Conservation (phyloP, 495 filamentous ascomycete genomes). For the Rostrohypoxylon terebratum region DNA sequence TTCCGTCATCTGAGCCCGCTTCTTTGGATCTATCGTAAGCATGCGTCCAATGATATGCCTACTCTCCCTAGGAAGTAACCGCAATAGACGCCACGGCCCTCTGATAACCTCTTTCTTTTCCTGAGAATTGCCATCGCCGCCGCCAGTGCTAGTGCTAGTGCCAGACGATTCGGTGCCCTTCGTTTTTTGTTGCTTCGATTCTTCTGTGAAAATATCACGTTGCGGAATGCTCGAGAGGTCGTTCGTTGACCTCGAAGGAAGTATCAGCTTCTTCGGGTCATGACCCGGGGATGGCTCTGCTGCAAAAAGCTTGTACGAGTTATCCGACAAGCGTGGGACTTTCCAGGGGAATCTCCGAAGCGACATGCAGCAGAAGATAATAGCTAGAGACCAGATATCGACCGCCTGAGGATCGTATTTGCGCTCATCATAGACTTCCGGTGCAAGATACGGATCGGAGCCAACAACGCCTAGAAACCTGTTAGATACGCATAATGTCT, state of each 20-base stretch:
- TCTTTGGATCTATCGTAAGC: constrained; percentile 88
- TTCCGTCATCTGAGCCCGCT: constrained; percentile 84
- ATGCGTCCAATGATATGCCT: constrained; percentile 90
- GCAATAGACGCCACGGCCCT: constrained; percentile 92
- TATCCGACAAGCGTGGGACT: constrained; percentile 88
- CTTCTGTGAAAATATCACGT: constrained; percentile 54
- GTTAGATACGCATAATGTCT: constrained; percentile 23
- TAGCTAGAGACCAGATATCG: constrained; percentile 97
- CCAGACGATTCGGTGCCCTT: constrained; percentile 35
- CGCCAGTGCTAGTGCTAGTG: constrained; percentile 45
- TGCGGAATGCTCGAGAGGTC: constrained; percentile 52
- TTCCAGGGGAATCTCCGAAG: constrained; percentile 98
- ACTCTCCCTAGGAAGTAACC: constrained; percentile 89
- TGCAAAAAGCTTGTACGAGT: constrained; percentile 93
- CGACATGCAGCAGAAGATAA: constrained; percentile 99
- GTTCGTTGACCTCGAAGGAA: constrained; percentile 54
- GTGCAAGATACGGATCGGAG: constrained; percentile 96
- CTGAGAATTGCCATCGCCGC: constrained; percentile 36
- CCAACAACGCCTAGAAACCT: constrained; percentile 85
- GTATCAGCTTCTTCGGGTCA: constrained; percentile 59
- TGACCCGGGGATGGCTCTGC: constrained; percentile 73
- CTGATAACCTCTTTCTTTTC: constrained; percentile 84
- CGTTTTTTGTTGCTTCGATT: constrained; percentile 35
- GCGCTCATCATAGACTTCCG: constrained; percentile 93
- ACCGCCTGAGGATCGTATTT: constrained; percentile 95